Base-by-base conservation (phyloP, 331 rosid species). In the Rosa hybrid region DNA sequence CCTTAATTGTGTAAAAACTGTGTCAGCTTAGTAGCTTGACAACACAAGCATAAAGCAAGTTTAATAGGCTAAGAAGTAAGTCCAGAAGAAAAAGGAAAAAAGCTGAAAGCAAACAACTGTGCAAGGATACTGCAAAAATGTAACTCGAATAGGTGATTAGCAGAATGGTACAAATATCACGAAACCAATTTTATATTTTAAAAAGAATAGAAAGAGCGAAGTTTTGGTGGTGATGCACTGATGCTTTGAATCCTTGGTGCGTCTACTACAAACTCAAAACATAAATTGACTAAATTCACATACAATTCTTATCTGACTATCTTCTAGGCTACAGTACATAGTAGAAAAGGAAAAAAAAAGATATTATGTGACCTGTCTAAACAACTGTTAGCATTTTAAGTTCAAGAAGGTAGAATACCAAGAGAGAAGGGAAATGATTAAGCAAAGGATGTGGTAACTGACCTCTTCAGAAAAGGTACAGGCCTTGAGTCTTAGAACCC, bases 381-480 rank as follows among this genome's bases (percentile, higher is more conserved):
- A 76, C 54, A 57, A 21, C 0, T 59, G 7, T 38, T 42, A 12
- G 27, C 46, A 72, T 72, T 30, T 4, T 57, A 45, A 59, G 59
- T 76, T 60, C 46, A 76, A 62, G 27, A 14, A 9, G 59, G 71
- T 20, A 6, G 59, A 30, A 77, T 16, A 62, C 80, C 30, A 80
- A 7, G 16, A 60, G n/a, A 63, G 4, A 27, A 1, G 53, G 65
- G 54, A 59, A 64, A 38, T 12, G 4, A 45, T 54, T 16, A 53
- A 51, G 70, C 30, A 42, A 79, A 42, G 46, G 18, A 59, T 74
- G 64, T 44, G 75, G 72, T 57, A 74, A 85, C 96, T 85, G 72
- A 93, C 99, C 97, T 93, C 91, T 85, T 86, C 88, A 9, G 97
- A 84, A 65, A 89, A 75, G 45, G 86, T 70, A 81, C 98, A 89